These are phyloP conservation scores for Smittium mucronatum DNA, from an alignment of 371 early-diverging fungal genomes.

Conservation along the genomic window DNA sequence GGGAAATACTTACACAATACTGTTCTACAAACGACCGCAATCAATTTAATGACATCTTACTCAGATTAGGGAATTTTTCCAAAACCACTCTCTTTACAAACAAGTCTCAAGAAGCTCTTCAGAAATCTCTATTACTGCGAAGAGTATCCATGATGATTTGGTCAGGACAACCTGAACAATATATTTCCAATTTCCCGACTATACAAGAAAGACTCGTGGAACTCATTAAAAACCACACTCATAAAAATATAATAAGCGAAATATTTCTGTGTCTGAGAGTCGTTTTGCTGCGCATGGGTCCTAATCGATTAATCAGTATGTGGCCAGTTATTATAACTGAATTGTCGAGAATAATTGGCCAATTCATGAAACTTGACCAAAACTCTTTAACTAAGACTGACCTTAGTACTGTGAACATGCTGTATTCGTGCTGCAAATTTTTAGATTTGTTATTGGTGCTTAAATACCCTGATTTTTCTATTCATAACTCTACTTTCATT, in stretches of 20 bases:
- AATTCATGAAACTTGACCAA: constrained; percentile 24
- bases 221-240: constrained; percentile 43
- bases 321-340: constrained; percentile 86
- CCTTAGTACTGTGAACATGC: constrained; percentile 36
- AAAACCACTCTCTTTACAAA: constrained; percentile 54
- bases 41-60: constrained; percentile 48
- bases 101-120: constrained; percentile 60
- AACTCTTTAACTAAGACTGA: not conserved
- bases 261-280: constrained; percentile 72
- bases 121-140: constrained; percentile 53
- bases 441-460: constrained; percentile 67
- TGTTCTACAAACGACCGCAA: constrained; percentile 51
- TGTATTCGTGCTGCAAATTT: constrained; percentile 77
- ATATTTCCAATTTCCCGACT: constrained; percentile 57
- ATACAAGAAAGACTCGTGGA: constrained; percentile 86
- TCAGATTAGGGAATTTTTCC: constrained; percentile 52
- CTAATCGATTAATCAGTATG: constrained; percentile 62
- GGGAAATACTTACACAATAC: constrained; percentile 45
- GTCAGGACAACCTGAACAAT: constrained; percentile 62
- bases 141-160: constrained; percentile 67
- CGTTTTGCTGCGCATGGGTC: constrained; percentile 61
- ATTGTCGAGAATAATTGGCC: constrained; percentile 50
- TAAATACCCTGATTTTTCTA: constrained; percentile 67
- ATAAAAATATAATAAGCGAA: constrained; percentile 52
- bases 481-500: constrained; percentile 87